Conservation (phyloP, 257 asterid species). For the Jacaranda copaia region DNA sequence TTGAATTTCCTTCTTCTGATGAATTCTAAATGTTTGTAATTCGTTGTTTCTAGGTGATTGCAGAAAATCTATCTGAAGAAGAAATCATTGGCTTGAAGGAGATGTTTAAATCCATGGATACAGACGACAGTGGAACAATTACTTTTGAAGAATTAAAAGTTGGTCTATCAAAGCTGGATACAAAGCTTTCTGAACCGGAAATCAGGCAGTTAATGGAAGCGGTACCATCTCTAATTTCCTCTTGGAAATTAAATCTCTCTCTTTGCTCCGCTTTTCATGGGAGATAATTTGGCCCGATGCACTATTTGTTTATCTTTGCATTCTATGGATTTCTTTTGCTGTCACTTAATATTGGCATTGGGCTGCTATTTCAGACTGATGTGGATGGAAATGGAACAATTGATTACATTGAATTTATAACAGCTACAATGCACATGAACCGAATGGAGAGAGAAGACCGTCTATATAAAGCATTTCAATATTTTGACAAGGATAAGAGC, state of each 20-base stretch:
- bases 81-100: conserved; percentile 86
- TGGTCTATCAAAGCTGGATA: conserved; percentile 71
- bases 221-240: conserved; percentile 45
- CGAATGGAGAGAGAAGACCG: conserved; percentile 84
- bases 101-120: conserved; percentile 79
- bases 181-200: conserved; percentile 74
- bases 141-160: conserved; percentile 76
- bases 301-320: not conserved
- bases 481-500: conserved; percentile 82
- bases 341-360: conserved; percentile 1
- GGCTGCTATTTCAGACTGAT: conserved; percentile 62
- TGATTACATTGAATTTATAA: conserved; percentile 81
- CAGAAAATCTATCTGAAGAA: conserved; percentile 85
- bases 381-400: conserved; percentile 85
- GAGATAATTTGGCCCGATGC: not conserved
- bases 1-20: conserved; percentile 14
- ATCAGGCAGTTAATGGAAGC: conserved; percentile 83
- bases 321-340: not conserved
- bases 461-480: conserved; percentile 71
- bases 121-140: conserved; percentile 77
- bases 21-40: conserved; percentile 14
- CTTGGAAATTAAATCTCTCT: not conserved
- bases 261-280: not conserved
- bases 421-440: conserved; percentile 85
- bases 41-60: conserved; percentile 61